Conservation (phyloP, 2,329 filamentous ascomycete species). For the Cladosporium sphaerospermum region DNA sequence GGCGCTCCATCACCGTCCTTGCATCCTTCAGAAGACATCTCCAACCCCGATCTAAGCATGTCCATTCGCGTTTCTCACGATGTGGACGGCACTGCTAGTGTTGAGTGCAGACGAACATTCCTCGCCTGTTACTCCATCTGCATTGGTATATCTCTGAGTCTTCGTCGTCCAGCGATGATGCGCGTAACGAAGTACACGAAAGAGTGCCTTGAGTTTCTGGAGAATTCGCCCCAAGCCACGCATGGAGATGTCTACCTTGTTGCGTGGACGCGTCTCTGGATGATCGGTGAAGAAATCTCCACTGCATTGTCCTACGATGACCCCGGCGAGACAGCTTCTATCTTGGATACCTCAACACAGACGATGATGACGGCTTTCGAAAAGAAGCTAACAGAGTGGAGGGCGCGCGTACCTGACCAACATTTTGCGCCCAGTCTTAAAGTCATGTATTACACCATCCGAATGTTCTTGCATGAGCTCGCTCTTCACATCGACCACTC, state of each 20-base stretch:
- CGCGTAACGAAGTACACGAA: conserved; percentile 56
- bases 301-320: conserved; percentile 64
- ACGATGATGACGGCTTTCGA: conserved; percentile 61
- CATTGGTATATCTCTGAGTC: conserved; percentile 54
- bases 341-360: conserved; percentile 59
- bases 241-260: conserved; percentile 54
- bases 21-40: conserved; percentile 21
- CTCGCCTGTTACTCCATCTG: conserved; percentile 55
- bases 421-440: conserved; percentile 44
- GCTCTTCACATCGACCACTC: conserved; percentile 60
- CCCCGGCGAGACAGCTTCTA: conserved; percentile 44
- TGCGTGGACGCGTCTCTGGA: conserved; percentile 54
- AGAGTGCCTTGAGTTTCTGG: conserved; percentile 52
- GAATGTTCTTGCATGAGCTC: conserved; percentile 70
- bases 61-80: conserved; percentile 13
- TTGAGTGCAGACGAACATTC: conserved; percentile 55
- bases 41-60: conserved; percentile 25
- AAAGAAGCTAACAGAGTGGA: conserved; percentile 57
- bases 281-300: conserved; percentile 62
- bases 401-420: conserved; percentile 41
- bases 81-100: conserved; percentile 45
- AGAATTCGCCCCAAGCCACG: conserved; percentile 49
- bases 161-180: conserved; percentile 56
- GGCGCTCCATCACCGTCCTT: conserved; percentile 5
- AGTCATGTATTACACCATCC: conserved; percentile 60